Evolutionary conservation across 176 grass and related monocot species (phyloP), one percentile per base, ranked within the genome.

Genomic region (Oryza rufipogon): DNA sequence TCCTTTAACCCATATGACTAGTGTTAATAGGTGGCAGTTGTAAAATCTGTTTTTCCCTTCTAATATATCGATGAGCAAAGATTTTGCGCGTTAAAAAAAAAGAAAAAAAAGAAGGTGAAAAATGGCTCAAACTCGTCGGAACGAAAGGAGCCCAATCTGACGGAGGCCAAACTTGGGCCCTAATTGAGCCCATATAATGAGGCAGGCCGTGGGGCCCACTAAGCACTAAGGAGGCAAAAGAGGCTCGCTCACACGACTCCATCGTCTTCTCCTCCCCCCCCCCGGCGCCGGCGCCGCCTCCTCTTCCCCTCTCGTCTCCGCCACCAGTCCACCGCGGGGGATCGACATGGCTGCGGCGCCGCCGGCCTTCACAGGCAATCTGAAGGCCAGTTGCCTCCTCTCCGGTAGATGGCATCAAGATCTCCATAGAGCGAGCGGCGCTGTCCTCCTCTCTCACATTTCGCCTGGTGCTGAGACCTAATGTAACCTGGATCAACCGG

Each of bases 321-420:
- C 13, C 41, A 72, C 58, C 36, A 10, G 30, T n/a, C 39, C 64
- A 38, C 44, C 30, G 11, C 67, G 42, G 22, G 33, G 13, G 47
- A 48, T 9, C 32, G 26, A 12, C 70, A 94, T 92, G 90, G 89
- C 87, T 38, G 81, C 77, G 46, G 4, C 78, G 34, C 48, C 81
- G 56, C 89, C 88, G 48, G 81, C 84, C 44, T 94, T 94, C 58
- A 85, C 72, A 26, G 89, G 81, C 3, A 94, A 94, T 63, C 73
- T 94, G 63, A 94, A 94, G 90, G 92, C 83, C 25, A 83, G 54
- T 2, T 39, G 15, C 0, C 68, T 30, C 36, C 46, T 0, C 0
- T 56, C 0, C 2, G 39, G 4, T 49, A 44, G 32, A 4, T 28
- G 16, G 17, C n/a, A 45, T 0, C 7, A 2, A 8, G 12, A 1